These are phyloP conservation scores for Fonsecaea nubica DNA, from an alignment of 2,329 filamentous ascomycete genomes.

Conservation along the genomic window DNA sequence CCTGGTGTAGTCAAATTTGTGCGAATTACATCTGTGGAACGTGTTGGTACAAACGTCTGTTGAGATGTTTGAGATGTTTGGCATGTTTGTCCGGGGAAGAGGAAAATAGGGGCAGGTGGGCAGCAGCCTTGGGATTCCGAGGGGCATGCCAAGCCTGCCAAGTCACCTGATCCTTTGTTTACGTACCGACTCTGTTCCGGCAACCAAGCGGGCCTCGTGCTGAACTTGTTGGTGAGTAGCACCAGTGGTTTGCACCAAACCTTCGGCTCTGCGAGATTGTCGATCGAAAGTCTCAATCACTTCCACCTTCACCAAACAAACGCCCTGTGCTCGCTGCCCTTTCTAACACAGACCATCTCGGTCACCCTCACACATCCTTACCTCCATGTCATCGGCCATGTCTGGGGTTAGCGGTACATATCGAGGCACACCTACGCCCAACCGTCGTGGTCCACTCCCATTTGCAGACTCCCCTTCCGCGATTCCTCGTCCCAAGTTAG, in stretches of 20 bases:
- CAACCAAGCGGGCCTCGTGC: slow-evolving; percentile 2
- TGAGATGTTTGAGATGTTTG: too few species aligned
- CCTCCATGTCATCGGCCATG: slow-evolving; percentile 29
- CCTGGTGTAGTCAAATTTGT: too few species aligned
- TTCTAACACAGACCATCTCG: slow-evolving; percentile 21
- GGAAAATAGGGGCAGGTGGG: too few species aligned
- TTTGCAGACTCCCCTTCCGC: slow-evolving; percentile 64
- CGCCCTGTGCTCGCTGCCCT: slow-evolving; percentile 16
- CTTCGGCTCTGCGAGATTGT: neutral
- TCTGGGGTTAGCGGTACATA: slow-evolving; percentile 56
- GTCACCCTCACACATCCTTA: slow-evolving; percentile 8
- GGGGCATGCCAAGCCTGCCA: neutral
- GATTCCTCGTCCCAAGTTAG: slow-evolving; percentile 68
- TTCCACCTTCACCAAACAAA: neutral
- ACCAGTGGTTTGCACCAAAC: slow-evolving; percentile 10
- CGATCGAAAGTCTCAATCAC: slow-evolving; percentile 2
- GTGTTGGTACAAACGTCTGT: too few species aligned
- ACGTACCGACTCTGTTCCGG: slow-evolving; percentile 2
- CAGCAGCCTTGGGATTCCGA: neutral
- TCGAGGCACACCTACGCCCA: slow-evolving; percentile 65
- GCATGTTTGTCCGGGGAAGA: too few species aligned
- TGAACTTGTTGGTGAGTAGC: neutral
- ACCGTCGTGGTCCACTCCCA: slow-evolving; percentile 59
- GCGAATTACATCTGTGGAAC: too few species aligned
- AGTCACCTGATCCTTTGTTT: slow-evolving; percentile 3